These are phyloP conservation scores for Lathyrus aphaca DNA, from an alignment of 306 rosid genomes.

Conservation along the genomic window DNA sequence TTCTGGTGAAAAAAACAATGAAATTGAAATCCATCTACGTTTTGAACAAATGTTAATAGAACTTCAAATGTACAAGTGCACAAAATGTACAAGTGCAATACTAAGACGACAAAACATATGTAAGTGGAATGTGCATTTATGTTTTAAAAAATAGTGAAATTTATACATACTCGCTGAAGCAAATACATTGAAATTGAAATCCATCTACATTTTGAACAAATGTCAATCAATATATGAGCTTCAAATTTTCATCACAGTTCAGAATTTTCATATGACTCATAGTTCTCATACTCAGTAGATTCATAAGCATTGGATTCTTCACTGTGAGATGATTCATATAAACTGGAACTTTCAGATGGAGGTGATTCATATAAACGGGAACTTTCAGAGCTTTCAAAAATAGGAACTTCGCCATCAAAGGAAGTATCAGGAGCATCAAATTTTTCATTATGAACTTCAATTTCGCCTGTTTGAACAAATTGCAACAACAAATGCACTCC, in stretches of 20 bases:
- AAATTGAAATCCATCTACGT: too few relatives aligned
- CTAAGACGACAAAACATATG: neutral
- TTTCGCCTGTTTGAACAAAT: constrained; percentile 50
- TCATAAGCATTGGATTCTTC: constrained; percentile 46
- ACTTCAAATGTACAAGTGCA: too few relatives aligned
- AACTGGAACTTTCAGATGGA: constrained; percentile 34
- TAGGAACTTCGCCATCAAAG: constrained; percentile 39
- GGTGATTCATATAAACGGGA: constrained; percentile 44
- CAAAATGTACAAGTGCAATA: neutral
- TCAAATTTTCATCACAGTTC: constrained; percentile 55
- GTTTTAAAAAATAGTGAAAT: constrained; percentile 9
- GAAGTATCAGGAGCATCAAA: constrained; percentile 46
- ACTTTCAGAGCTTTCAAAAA: constrained; percentile 41
- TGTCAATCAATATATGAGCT: constrained; percentile 6
- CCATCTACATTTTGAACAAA: constrained; percentile 28
- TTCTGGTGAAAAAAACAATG: too few relatives aligned
- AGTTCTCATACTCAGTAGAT: constrained; percentile 42
- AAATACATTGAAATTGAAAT: constrained; percentile 9
- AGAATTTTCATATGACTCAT: constrained; percentile 48
- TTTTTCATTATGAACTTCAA: constrained; percentile 45
- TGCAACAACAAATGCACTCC: constrained; percentile 63
- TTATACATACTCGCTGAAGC: constrained; percentile 20
- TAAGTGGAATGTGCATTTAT: constrained; percentile 8
- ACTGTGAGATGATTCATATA: constrained; percentile 44
- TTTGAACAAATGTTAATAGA: too few relatives aligned